phyloP scores from a whole-genome alignment of 2,329 filamentous ascomycete species.

The Colletotrichum sp. region DNA sequence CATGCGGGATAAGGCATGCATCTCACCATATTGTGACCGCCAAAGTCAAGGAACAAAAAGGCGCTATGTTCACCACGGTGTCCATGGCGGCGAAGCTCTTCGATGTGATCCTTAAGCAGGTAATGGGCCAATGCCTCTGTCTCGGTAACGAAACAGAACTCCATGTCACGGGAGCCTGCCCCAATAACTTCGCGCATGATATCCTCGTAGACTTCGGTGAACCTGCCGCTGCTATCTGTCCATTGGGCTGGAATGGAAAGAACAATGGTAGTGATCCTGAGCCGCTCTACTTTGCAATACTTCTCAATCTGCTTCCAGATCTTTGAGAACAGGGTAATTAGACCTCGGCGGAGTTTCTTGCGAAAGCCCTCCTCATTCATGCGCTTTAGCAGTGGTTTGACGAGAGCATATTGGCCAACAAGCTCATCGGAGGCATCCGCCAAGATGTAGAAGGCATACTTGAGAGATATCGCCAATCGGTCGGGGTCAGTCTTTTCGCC shows the following conservation, averaged over 20 bases:
- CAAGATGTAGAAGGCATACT: slow-evolving; percentile 23
- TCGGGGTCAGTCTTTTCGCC: not conserved
- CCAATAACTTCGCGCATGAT: not conserved
- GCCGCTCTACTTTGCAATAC: not conserved
- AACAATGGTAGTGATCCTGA: not conserved
- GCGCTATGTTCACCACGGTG: not conserved
- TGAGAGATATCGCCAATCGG: slow-evolving; percentile 16
- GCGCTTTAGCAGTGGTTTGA: not conserved
- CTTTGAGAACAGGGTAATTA: not conserved
- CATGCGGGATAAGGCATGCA: too few species aligned
- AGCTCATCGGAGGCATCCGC: not conserved
- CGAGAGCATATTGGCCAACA: not conserved
- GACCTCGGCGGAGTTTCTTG: not conserved
- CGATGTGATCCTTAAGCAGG: not conserved
- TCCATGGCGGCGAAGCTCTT: not conserved
- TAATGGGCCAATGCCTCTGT: not conserved
- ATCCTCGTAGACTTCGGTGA: not conserved
- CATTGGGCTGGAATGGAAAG: not conserved
- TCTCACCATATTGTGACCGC: slow-evolving; percentile 15
- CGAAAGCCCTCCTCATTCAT: not conserved
- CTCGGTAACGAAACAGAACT: slow-evolving; percentile 1
- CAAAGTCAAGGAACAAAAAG: slow-evolving; percentile 12
- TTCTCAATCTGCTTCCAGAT: not conserved
- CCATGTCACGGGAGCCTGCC: not conserved
- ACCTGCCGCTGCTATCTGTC: not conserved